Evolutionary conservation across 768 basidiomycete genomes (phyloP), one percentile per base, ranked within the genome.

Genomic region (Gyrodon lividus): DNA sequence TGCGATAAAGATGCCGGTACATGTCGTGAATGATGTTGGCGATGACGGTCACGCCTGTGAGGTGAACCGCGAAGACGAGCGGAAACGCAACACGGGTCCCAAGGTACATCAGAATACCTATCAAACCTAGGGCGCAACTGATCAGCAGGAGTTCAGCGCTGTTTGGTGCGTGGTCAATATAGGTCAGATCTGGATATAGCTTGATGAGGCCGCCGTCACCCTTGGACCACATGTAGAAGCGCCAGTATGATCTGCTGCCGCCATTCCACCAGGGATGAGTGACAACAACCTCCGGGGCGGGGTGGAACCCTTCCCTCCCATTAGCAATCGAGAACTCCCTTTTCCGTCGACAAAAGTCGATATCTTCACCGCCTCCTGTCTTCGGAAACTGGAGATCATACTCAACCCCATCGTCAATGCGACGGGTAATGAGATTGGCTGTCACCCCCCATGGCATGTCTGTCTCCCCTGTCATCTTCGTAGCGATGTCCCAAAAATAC

Each of bases 381-480:
- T 81, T 83, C 3, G 83, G 84, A 56, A 80, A 84, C 5, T 59
- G 61, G 16, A 71, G 59, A 55, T 77, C 71, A 58, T 71, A 85
- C 38, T 59, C 56, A n/a, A 82, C 70, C 0, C 68, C 72, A 40
- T 82, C 80, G 2, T 68, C 57, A 30, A 70, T 60, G 20, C 79
- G 75, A 3, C 79, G 75, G 5, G 71, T 71, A 20, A 83, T 76
- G 16, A 84, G 72, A 57, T 82, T 83, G 0, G 81, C 82, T 0
- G 83, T 82, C 3, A 82, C 79, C 2, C 83, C 82, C 83, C 83
- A 84, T 0, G 83, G 82, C 33, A 83, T 59, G 47, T 83, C 79
- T 1, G 50, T 58, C 37, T 67, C 65, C 2, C 61, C 55, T 0
- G 61, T 43, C 51, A 77, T 70, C 61, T 82, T 82, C 8, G 59